Evolutionary conservation across 2,329 filamentous ascomycete species (phyloP), one percentile per base, ranked within the genome.

Genomic region (Graphium sp.): DNA sequence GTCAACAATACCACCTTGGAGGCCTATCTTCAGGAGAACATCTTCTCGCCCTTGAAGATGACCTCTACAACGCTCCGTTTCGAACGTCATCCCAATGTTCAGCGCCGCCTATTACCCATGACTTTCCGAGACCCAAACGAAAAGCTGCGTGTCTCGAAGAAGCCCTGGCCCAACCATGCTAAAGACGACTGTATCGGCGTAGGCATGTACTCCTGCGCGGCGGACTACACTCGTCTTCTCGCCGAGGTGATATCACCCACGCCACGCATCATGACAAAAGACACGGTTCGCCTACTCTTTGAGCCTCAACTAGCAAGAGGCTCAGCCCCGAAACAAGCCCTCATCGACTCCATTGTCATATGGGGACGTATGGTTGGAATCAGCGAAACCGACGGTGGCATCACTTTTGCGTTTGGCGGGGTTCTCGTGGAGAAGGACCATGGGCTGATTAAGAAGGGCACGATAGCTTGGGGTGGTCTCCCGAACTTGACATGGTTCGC

Each of bases 401-500:
- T 24, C 7, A 27, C 26, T 16, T 23, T 25, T 22, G 28, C 25
- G 17, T 18, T 33, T 12, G 31, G 31, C 2, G 26, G 24, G 5
- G 22, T 17, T 18, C 24, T 18, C 22, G 16, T 28, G 11, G 21
- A 33, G 6, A 24, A 26, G 6, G 27, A 30, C 11, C 21, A 24
- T n/a, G 15, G 13, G 11, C 17, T 21, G 11, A n/a, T 26, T 9
- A 18, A 22, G 7, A 20, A 28, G 3, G 28, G 27, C 9, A 30
- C 22, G 6, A 18, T 33, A 9, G 22, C 21, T 8, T 24, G 28
- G 31, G 29, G 22, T 13, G 27, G 31, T 2, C 22, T 30, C 14
- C 28, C 31, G 2, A 30, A 33, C 12, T 4, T 33, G 7, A 24
- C 26, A 8, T 33, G 31, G 27, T 19, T 33, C 9, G 18, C 20